Conservation (phyloP, 2,329 filamentous ascomycete genomes). For the Thelonectria rubi region DNA sequence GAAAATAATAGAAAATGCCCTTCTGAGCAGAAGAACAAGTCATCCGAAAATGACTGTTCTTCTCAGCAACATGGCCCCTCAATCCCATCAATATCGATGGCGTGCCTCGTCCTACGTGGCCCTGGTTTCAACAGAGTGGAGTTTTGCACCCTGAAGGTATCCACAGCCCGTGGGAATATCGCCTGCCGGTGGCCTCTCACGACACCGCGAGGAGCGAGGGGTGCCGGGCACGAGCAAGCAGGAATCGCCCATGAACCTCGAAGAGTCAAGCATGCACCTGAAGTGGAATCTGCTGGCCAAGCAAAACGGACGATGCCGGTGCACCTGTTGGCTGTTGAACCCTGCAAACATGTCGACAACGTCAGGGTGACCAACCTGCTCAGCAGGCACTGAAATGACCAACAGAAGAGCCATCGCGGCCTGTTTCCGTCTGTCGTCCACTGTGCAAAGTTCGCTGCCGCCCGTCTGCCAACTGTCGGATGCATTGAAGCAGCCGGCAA, state of each 20-base stretch:
- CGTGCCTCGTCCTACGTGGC: constrained; percentile 25
- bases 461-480: background rate
- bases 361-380: background rate
- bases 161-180: constrained; percentile 8
- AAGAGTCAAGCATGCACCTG: background rate
- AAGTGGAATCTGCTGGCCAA: constrained; percentile 4
- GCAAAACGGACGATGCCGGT: constrained; percentile 9
- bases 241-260: constrained; percentile 4
- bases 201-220: background rate
- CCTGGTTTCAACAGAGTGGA: constrained; percentile 31
- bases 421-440: background rate
- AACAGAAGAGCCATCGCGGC: background rate
- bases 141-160: constrained; percentile 18
- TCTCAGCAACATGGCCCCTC: background rate
- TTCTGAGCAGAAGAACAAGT: background rate
- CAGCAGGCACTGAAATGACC: background rate
- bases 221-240: background rate
- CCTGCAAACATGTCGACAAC: constrained; percentile 1
- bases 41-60: background rate
- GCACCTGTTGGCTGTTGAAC: constrained; percentile 2
- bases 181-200: background rate
- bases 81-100: constrained; percentile 13
- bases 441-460: constrained; percentile 3
- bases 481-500: background rate
- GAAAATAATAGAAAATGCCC: too few relatives aligned